A percentile compares a stretch with the other conserved stretches of the same genome.
Conservation (phyloP, 208 protist species). For the Tetramitus jugosus region DNA sequence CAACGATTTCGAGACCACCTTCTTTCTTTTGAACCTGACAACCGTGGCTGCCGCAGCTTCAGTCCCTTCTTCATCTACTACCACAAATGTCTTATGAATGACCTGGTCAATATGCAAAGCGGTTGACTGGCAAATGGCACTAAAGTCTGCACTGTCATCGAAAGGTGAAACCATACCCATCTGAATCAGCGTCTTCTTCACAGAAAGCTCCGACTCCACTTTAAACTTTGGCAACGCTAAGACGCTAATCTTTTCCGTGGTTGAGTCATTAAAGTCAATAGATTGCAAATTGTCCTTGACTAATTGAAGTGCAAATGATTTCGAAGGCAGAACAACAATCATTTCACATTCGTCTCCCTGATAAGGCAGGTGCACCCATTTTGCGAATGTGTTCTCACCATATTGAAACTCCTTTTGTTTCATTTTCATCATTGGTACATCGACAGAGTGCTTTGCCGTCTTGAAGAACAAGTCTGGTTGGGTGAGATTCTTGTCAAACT, state of each 20-base stretch:
- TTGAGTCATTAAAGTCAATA: too few species aligned
- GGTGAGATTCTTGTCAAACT: background rate
- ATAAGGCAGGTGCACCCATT: background rate
- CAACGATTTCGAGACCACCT: background rate
- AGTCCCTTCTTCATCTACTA: background rate
- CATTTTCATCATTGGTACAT: background rate
- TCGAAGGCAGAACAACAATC: background rate
- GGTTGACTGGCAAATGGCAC: background rate
- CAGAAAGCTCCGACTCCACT: background rate
- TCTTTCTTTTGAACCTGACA: background rate
- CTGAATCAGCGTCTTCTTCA: background rate
- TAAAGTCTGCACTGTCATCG: background rate
- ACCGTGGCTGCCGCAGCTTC: conserved; percentile 14
- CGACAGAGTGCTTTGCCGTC: background rate
- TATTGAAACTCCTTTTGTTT: background rate
- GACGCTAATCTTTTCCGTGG: background rate
- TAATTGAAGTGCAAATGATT: background rate
- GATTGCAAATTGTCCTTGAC: background rate
- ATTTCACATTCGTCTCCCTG: background rate
- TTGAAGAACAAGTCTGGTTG: background rate
- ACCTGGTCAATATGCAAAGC: background rate
- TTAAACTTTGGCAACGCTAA: background rate
- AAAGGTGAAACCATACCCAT: background rate
- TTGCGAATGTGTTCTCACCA: background rate
- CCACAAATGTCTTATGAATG: background rate